Percentiles rank a stretch among this genome's conserved stretches.
Evolutionary conservation across 192 early-diverging fungal genomes (phyloP).

Genomic region (Entomortierella beljakovae): DNA sequence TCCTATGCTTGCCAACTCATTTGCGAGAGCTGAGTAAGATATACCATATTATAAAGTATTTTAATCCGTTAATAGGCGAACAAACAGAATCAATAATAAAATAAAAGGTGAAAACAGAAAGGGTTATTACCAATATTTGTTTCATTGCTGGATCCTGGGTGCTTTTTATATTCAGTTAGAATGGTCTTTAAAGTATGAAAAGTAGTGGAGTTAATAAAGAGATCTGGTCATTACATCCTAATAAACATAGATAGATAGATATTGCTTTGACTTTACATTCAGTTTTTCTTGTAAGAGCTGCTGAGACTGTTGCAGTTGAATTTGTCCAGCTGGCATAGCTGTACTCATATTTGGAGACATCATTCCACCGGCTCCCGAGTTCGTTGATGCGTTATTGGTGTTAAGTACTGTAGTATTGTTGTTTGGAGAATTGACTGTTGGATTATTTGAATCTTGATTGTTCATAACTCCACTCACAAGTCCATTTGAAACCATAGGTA

Average conservation of each 20-base stretch:
- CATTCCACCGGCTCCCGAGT: constrained; percentile 26
- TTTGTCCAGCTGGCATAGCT: constrained; percentile 5
- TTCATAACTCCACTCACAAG: constrained; percentile 11
- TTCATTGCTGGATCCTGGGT: too few species aligned
- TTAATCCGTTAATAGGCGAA: too few species aligned
- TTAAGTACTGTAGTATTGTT: constrained; percentile 2
- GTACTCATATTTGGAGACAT: constrained; percentile 45
- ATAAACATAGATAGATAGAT: background rate
- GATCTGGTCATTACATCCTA: too few species aligned
- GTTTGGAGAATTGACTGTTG: background rate
- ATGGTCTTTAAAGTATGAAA: too few species aligned
- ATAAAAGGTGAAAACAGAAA: too few species aligned
- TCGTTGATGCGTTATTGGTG: constrained; percentile 5
- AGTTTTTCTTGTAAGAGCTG: constrained; percentile 23
- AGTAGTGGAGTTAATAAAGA: too few species aligned
- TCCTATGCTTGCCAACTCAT: constrained; percentile 5
- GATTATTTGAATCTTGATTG: constrained; percentile 3
- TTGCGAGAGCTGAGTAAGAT: constrained; percentile 30
- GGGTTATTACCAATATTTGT: too few species aligned
- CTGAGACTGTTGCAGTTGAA: constrained; percentile 1
- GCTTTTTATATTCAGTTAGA: too few species aligned
- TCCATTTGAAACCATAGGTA: constrained; percentile 24
- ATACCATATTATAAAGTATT: too few species aligned
- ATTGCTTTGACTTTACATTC: constrained; percentile 6
- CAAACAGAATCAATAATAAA: too few species aligned